Evolutionary conservation across 2,329 filamentous ascomycete genomes (phyloP), one percentile per base, ranked within the genome.

Genomic region (Meredithiella fracta): DNA sequence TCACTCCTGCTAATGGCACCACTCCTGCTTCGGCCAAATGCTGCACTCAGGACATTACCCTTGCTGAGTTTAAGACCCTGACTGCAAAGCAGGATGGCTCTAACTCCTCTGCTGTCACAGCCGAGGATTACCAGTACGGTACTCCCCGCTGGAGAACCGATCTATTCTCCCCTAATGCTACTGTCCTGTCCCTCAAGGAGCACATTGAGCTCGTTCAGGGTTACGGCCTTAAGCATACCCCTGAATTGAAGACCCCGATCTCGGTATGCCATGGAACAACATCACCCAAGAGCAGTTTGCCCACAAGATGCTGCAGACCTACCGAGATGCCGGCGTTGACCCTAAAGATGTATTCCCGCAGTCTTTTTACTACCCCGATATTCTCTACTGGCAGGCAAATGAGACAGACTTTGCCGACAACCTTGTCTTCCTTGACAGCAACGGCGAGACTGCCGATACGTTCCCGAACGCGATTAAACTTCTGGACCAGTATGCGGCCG

Each of bases 1-100:
- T 85, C 66, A 67, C 65, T n/a, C 77, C 81, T 0, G 74, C 78
- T 3, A 65, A 66, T 15, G 68, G 72, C 59, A 76, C 73, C 54
- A 67, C 66, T 3, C 63, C 70, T 1, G 83, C 83, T 1, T 72
- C 69, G 15, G 82, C 81, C 11, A 77, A 77, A 61, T 86, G 83
- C 72, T 86, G 83, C 72, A 85, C 83, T 2, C 80, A 75, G 62
- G 83, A 86, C 64, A 77, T 86, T 63, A 85, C 82, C 0, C 68
- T 83, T 37, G 72, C 72, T 49, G 83, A 86, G 67, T 85, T 79
- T 72, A 78, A 79, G 66, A 70, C 73, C 3, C 75, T 86, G 3
- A 86, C 83, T 68, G 76, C 75, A 63, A 85, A 85, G 68, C 85
- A 84, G 80, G 83, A 86, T 63, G 76, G 76, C 52, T 76, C 68